phyloP scores from a whole-genome alignment of 2,329 filamentous ascomycete species.

The Cryphonectria japonica region DNA sequence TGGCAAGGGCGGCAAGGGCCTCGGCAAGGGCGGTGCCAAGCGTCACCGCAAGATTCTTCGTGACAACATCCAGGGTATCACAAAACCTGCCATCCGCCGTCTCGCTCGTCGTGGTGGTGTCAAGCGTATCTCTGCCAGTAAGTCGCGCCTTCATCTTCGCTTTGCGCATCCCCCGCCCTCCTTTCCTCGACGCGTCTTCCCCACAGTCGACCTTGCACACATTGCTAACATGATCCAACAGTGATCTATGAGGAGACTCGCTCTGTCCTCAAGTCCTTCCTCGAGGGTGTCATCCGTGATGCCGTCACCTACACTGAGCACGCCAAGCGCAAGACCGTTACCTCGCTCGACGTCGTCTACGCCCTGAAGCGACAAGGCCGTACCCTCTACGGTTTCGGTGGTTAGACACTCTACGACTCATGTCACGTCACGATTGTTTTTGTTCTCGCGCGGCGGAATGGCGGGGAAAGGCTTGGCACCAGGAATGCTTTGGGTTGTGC shows the following conservation, averaged over 20 bases:
- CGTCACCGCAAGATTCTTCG: conserved; percentile 98
- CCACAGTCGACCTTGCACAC: neutral
- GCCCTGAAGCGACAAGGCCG: conserved; percentile 71
- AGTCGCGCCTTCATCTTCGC: conserved; percentile 39
- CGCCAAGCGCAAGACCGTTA: conserved; percentile 82
- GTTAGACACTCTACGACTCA: conserved; percentile 56
- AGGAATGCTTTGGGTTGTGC: conserved; percentile 32
- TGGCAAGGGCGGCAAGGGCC: conserved; percentile 95
- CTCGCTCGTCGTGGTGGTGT: conserved; percentile 98
- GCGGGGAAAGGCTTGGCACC: conserved; percentile 25
- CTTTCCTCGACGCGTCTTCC: neutral
- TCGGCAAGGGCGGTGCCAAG: conserved; percentile 98
- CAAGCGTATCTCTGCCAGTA: conserved; percentile 99
- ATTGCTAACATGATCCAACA: conserved; percentile 36
- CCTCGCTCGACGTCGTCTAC: conserved; percentile 69
- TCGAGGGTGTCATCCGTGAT: conserved; percentile 79
- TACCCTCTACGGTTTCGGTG: conserved; percentile 88
- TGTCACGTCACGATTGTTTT: conserved; percentile 32
- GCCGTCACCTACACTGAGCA: conserved; percentile 83
- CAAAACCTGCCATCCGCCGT: conserved; percentile 97
- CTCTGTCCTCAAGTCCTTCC: conserved; percentile 82
- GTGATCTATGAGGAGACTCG: conserved; percentile 86
- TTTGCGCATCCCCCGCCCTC: neutral
- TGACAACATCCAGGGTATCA: conserved; percentile 99
- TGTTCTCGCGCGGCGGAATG: conserved; percentile 21